Percentiles rank a stretch among this genome's conserved stretches.
Conservation (phyloP, 768 basidiomycete genomes). For the Russula compacta region DNA sequence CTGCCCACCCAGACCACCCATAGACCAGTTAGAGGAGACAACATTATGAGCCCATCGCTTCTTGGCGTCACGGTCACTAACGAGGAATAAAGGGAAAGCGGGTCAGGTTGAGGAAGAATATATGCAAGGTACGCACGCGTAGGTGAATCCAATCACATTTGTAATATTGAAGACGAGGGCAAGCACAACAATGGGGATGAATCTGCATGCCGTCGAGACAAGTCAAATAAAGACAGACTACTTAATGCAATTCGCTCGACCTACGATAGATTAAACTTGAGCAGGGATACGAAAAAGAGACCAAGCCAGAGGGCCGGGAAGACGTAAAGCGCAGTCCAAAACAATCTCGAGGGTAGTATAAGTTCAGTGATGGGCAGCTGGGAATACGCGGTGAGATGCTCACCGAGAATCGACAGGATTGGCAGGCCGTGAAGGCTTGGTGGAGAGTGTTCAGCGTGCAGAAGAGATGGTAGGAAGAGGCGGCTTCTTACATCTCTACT, state of each 20-base stretch:
- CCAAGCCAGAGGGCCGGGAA: slow-evolving; percentile 86
- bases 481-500: slow-evolving; percentile 71
- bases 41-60: slow-evolving; percentile 78
- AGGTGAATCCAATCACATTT: slow-evolving; percentile 95
- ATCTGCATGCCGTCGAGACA: slow-evolving; percentile 39
- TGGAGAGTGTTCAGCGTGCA: neutral
- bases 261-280: slow-evolving; percentile 84
- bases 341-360: neutral
- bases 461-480: neutral
- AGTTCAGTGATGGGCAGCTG: neutral
- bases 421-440: slow-evolving; percentile 76
- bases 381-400: slow-evolving; percentile 21
- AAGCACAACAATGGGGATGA: slow-evolving; percentile 88
- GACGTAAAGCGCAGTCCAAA: slow-evolving; percentile 75
- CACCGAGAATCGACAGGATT: slow-evolving; percentile 85
- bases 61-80: slow-evolving; percentile 86
- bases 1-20: slow-evolving; percentile 80
- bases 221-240: slow-evolving; percentile 3
- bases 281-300: slow-evolving; percentile 77
- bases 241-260: slow-evolving; percentile 25
- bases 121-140: slow-evolving; percentile 50
- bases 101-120: neutral
- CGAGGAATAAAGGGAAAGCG: neutral
- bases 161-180: slow-evolving; percentile 95
- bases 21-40: slow-evolving; percentile 57